Evolutionary conservation across 108 stramenopile genomes (phyloP).

Genomic region (Stephanodiscus minutulus): DNA sequence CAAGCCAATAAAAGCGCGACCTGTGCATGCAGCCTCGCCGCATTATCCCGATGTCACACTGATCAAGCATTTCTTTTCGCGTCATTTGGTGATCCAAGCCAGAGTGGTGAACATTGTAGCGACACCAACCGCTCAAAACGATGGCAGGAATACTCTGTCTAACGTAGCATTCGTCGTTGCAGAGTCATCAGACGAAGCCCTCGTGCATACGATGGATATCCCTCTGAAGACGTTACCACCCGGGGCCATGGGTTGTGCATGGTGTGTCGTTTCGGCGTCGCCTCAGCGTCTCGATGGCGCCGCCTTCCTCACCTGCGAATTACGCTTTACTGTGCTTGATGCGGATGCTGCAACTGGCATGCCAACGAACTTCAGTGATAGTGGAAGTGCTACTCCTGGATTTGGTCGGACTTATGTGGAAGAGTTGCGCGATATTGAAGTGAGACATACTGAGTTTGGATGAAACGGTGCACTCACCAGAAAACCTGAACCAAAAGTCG

Average conservation of each 20-base stretch:
- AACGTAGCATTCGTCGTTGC: slow-evolving; percentile 88
- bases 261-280: slow-evolving; percentile 79
- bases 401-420: slow-evolving; percentile 75
- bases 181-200: slow-evolving; percentile 90
- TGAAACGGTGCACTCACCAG: neutral
- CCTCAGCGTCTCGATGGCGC: slow-evolving; percentile 80
- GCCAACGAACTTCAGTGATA: slow-evolving; percentile 52
- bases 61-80: slow-evolving; percentile 83
- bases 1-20: slow-evolving; percentile 76
- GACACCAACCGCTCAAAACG: slow-evolving; percentile 15
- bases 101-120: slow-evolving; percentile 65
- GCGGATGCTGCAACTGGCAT: slow-evolving; percentile 69
- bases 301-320: slow-evolving; percentile 82
- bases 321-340: slow-evolving; percentile 77
- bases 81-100: slow-evolving; percentile 85
- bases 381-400: slow-evolving; percentile 16
- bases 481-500: too few relatives aligned
- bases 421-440: slow-evolving; percentile 87
- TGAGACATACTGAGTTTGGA: slow-evolving; percentile 70
- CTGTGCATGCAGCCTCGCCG: slow-evolving; percentile 63
- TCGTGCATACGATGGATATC: slow-evolving; percentile 66
- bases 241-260: slow-evolving; percentile 67
- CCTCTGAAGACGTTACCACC: slow-evolving; percentile 75
- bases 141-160: slow-evolving; percentile 58
- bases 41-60: slow-evolving; percentile 85